phyloP scores from a whole-genome alignment of 2,329 filamentous ascomycete species.

The Ploettnerulaceae sp. region DNA sequence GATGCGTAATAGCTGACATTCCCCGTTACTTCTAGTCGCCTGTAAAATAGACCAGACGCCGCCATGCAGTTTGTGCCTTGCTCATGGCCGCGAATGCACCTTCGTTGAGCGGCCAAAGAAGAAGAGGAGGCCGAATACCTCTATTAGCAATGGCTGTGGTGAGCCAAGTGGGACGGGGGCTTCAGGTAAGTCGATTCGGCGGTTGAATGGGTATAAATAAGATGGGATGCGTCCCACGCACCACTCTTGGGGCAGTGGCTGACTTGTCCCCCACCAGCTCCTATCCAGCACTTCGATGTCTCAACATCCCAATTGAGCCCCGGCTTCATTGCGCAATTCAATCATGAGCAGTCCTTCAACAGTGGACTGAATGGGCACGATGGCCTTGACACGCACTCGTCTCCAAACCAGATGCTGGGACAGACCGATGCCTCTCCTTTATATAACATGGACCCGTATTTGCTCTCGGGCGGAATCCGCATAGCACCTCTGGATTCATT shows the following conservation, averaged over 20 bases:
- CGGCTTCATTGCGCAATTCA: constrained; percentile 29
- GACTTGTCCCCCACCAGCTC: constrained; percentile 17
- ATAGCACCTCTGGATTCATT: constrained; percentile 30
- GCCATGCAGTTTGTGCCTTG: constrained; percentile 41
- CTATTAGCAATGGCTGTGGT: constrained; percentile 22
- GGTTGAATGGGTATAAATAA: background rate
- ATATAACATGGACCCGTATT: constrained; percentile 28
- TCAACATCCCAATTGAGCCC: constrained; percentile 27
- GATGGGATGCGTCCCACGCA: constrained; percentile 3
- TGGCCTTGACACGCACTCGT: constrained; percentile 20
- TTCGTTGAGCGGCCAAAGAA: constrained; percentile 39
- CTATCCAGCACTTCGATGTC: constrained; percentile 27
- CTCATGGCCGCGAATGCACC: constrained; percentile 41
- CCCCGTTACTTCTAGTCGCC: too few species aligned
- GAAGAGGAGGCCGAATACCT: constrained; percentile 30
- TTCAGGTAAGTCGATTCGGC: constrained; percentile 20
- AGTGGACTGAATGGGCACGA: constrained; percentile 27
- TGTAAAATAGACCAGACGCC: constrained; percentile 40
- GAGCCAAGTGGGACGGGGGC: constrained; percentile 20
- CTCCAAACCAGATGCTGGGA: constrained; percentile 22
- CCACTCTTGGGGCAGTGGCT: constrained; percentile 10
- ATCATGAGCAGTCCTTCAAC: constrained; percentile 24
- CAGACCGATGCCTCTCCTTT: constrained; percentile 27
- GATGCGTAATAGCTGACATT: too few species aligned
- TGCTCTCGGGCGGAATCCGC: constrained; percentile 22